Evolutionary conservation across 2,329 filamentous ascomycete genomes (phyloP), one percentile per base, ranked within the genome.

Genomic region (Madurella mycetomatis): DNA sequence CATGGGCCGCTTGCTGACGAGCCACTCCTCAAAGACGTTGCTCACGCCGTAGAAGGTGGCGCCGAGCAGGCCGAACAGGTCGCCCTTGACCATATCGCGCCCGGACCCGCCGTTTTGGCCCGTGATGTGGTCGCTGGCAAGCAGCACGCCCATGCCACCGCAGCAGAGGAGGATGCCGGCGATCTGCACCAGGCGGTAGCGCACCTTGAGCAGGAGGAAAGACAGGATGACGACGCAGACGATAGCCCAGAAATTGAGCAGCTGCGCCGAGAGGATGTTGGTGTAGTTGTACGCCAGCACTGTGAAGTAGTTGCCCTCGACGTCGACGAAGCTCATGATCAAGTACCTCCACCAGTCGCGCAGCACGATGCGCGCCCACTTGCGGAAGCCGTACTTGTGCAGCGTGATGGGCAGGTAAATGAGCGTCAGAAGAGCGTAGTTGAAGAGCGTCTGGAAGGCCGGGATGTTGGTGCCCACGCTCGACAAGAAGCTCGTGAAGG

Each of bases 171-270:
- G 67, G 69, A 99, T 97, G 53, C 94, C 94, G 32, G 82, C 63
- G 64, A 96, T 83, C 76, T 97, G 94, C 55, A 88, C 84, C 68
- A 82, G 76, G 74, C 91, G 90, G 79, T 99, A 99, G 65, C 94
- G 88, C 43, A 99, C 94, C 62, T 80, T 81, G 54, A 99, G 82
- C 64, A 96, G 77, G 60, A 85, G 62, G 73, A 95, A 92, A 30
- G 90, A 96, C 61, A 96, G 74, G 57, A 88, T 68, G 17, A 97
- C 90, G 18, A 99, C 94, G 59, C 92, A 85, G 48, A 95, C 89
- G 62, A 99, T 97, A 64, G 92, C 89, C 92, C 92, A 97, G 76
- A 97, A 97, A 79, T 96, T 96, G 74, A 99, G 90, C 49, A 99
- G 81, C 77, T 97, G 92, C 15, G 91, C 91, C 17, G 88, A 94